Evolutionary conservation across 495 filamentous ascomycete genomes (phyloP).

Genomic region (Podospora comata): DNA sequence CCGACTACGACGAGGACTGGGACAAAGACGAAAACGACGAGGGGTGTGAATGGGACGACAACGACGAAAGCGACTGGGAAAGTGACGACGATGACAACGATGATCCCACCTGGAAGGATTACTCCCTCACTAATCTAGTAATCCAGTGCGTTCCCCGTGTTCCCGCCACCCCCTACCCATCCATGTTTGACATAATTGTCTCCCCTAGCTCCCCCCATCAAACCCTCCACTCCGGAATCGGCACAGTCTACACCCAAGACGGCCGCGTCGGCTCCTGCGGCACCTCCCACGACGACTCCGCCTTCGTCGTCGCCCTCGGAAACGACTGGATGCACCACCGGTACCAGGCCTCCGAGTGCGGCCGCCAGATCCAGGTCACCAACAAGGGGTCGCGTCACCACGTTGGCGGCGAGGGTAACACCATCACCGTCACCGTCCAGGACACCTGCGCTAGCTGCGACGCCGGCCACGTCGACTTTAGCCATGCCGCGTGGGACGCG

Average conservation of each 20-base stretch:
- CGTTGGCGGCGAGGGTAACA: conserved; percentile 32
- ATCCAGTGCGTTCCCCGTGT: background rate
- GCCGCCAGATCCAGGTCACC: conserved; percentile 31
- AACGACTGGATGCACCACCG: conserved; percentile 18
- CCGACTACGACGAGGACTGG: background rate
- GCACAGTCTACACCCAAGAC: conserved; percentile 30
- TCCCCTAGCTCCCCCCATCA: background rate
- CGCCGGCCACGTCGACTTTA: conserved; percentile 29
- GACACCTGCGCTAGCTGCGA: conserved; percentile 36
- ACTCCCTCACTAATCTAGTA: background rate
- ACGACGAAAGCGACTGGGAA: background rate
- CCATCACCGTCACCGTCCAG: conserved; percentile 27
- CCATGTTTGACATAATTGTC: background rate
- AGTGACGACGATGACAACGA: background rate
- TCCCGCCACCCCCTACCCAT: background rate
- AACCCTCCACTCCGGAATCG: conserved; percentile 23
- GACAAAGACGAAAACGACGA: background rate
- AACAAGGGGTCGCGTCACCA: conserved; percentile 30
- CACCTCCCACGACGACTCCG: conserved; percentile 21
- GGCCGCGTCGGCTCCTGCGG: conserved; percentile 34
- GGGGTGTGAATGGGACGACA: background rate
- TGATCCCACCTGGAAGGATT: background rate
- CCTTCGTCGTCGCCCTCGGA: conserved; percentile 28
- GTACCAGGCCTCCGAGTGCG: conserved; percentile 28
- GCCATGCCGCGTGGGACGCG: conserved; percentile 23